Evolutionary conservation across 441 rosid genomes (phyloP).

Genomic region (Euphorbia celastroides): DNA sequence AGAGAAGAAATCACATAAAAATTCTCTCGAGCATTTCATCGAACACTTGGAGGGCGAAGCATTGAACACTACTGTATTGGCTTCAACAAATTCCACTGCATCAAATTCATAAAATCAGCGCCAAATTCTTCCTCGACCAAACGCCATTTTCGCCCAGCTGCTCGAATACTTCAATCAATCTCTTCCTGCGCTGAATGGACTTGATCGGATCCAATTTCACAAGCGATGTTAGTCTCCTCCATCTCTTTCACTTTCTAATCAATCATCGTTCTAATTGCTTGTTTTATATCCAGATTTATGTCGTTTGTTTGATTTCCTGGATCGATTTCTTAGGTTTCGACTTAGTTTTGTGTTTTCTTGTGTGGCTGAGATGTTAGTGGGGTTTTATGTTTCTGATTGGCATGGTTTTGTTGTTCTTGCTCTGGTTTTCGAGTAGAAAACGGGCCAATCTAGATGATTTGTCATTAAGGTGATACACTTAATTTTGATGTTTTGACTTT

Average conservation of each 20-base stretch:
- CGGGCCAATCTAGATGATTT: neutral
- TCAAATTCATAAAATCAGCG: neutral
- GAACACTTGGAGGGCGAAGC: neutral
- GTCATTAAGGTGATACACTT: too few species aligned
- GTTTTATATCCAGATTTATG: neutral
- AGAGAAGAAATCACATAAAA: neutral
- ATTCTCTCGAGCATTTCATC: neutral
- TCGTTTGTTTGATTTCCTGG: neutral
- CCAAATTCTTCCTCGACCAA: neutral
- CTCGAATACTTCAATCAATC: neutral
- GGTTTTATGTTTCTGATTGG: neutral
- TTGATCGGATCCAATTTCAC: slow-evolving; percentile 45
- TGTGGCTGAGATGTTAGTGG: neutral
- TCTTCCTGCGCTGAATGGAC: slow-evolving; percentile 29
- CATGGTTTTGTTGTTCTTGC: neutral
- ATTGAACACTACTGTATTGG: neutral
- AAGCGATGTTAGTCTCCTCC: slow-evolving; percentile 33
- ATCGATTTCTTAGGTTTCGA: neutral
- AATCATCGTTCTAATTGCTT: neutral
- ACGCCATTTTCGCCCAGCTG: neutral
- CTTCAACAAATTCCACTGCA: neutral
- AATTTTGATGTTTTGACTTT: neutral
- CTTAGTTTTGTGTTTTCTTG: neutral
- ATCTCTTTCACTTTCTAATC: neutral
- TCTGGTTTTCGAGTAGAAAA: neutral